Base-by-base conservation (phyloP, 164 flowering plant species). In the Platanus orientalis region DNA sequence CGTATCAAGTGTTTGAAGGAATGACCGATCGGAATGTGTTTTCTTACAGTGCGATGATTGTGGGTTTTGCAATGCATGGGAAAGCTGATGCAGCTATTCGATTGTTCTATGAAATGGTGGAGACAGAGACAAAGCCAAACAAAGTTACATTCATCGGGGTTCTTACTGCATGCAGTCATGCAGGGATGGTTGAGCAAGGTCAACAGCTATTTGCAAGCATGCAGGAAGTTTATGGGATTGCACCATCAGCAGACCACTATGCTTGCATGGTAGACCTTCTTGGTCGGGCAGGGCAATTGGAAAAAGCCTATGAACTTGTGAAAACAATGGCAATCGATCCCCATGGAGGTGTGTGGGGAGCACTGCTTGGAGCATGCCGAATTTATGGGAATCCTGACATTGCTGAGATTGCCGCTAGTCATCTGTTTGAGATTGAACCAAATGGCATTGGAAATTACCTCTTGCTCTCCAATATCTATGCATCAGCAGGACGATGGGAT, bases 81-180 rank as follows among this genome's bases (percentile, higher is more conserved):
- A 25, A 56, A 49, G 69, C 69, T 9, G 64, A 7, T 50, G 70
- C 54, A 4, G 79, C 79, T n/a, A 28, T 76, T 21, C 39, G 61
- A 2, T 53, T 76, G 58, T 72, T 72, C 53, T 49, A 69, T 23
- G 76, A 69, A 40, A 76, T 76, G 79, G 57, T 60, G 27, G 61
- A 61, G 63, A 69, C 71, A 2, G 64, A 73, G 14, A 62, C 64
- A 20, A 72, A 23, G 44, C 79, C 79, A 1, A 76, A 76, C 55
- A 12, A 19, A 4, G 76, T 76, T 48, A 76, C 79, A 21, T 76
- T 76, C 30, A 30, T 72, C 3, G 79, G 74, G 49, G 76, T 72
- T 44, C 74, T 76, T 42, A 69, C 69, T 40, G 79, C 79, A n/a
- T 76, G 76, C 51, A 73, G 76, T 54, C 76, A 76, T 64, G 71